These are phyloP conservation scores for Posidonia australis DNA, from an alignment of 106 monocot genomes.

Conservation along the genomic window DNA sequence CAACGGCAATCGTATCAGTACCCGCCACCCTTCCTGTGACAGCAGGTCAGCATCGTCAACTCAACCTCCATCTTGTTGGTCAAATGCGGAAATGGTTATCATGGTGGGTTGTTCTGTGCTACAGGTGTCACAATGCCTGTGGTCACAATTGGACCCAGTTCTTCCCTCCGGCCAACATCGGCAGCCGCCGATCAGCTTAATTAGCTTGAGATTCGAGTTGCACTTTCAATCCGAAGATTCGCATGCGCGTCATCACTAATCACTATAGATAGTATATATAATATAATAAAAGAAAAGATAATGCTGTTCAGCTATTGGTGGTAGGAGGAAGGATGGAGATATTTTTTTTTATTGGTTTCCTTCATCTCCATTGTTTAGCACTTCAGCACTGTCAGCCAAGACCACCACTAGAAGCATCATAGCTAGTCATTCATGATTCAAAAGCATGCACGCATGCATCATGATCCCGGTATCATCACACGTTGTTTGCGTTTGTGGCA, in stretches of 20 bases:
- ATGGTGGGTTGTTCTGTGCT: background rate
- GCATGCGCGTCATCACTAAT: too few relatives aligned
- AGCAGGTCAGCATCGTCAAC: conserved; percentile 11
- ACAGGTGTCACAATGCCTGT: background rate
- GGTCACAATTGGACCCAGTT: conserved; percentile 4
- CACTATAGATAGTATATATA: background rate
- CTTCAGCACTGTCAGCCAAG: background rate
- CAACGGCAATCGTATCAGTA: conserved; percentile 18
- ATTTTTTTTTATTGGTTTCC: conserved; percentile 4
- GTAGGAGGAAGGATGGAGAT: background rate
- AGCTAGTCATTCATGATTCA: too few relatives aligned
- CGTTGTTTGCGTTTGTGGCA: background rate
- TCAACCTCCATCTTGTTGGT: background rate
- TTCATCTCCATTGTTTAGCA: background rate
- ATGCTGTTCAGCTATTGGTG: background rate
- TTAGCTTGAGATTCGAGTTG: background rate
- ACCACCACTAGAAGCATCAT: background rate
- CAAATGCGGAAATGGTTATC: background rate
- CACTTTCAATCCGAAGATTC: background rate
- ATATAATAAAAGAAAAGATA: background rate
- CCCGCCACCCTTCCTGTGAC: conserved; percentile 20
- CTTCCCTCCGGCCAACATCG: background rate
- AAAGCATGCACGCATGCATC: background rate
- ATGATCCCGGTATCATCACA: too few relatives aligned
- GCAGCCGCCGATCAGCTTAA: background rate